Evolutionary conservation across 371 early-diverging fungal genomes (phyloP), one percentile per base, ranked within the genome.

Genomic region (Syncephalis fuscata): DNA sequence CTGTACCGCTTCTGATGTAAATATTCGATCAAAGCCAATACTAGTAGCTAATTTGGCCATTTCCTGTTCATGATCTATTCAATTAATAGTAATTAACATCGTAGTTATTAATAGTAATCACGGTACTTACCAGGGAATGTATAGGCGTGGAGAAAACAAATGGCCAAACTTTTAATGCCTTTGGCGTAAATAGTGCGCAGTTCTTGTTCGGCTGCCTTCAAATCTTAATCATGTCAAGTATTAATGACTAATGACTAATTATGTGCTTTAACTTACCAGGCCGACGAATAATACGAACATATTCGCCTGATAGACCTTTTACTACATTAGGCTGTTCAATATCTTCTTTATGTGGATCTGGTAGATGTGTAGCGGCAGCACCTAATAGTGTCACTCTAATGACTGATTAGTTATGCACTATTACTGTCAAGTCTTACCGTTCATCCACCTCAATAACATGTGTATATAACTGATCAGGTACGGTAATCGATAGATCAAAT

Each of bases 101-200:
- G 4, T 48, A 17, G 19, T 48, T 16, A 48, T 9, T 22, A 36
- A 21, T 14, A 20, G 21, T 19, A 20, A 40, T 26, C 36, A 39
- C 17, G 21, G 23, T 20, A n/a, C 47, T 45, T 56, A 72, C 76
- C 67, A 8, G 84, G 74, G 52, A 68, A 93, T 7, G 88, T 88
- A 65, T 83, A 93, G 0, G 92, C 76, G 61, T 96, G 97, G 71
- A 94, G 74, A 40, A 94, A 63, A 52, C 89, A 91, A 21, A 96
- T 70, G 10, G 97, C 88, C 7, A 93, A 64, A 48, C 90, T 88
- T 37, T 73, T 64, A 53, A 84, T 82, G 11, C 93, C 94, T 16
- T 66, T 51, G n/a, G 64, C 68, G 49, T 71, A 76, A 22, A 90
- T 52, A 3, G 46, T 48, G 46, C 66, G 62, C 22, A 96, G 64